Base-by-base conservation (phyloP, 75 land plant species). In the Chamaecyparis obtusa region DNA sequence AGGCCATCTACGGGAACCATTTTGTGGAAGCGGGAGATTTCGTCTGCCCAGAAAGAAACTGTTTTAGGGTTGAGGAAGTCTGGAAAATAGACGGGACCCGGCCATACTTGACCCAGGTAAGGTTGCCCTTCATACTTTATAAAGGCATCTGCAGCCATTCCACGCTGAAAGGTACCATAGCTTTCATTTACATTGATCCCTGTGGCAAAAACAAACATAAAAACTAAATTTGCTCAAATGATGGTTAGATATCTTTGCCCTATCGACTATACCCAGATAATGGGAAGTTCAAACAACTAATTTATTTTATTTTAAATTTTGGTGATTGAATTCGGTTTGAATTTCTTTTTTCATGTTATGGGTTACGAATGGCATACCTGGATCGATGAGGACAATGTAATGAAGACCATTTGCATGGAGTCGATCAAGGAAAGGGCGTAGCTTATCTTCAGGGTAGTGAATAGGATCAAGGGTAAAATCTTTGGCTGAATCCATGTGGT, bases 121-220 rank as follows among this genome's bases (percentile, higher is more conserved):
- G 60, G 60, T 17, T 56, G 4, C 4, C 60, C 60, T 16, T 17
- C 4, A 33, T 95, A 99, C 94, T 95, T 90, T 89, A 96, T 89
- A 87, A 89, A 97, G 33, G 96, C 87, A 77, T 96, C 95, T 21
- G 86, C 87, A 43, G 84, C 75, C 87, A 92, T 90, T 19, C 89
- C 97, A 9, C 51, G 51, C 51, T 86, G 83, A 85, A 90, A 96
- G 0, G 92, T 91, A 36, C 87, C 86, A 87, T 96, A 95, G 27
- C 88, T 90, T 15, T 85, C 35, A 85, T 95, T 96, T 8, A 91
- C 79, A 11, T 33, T 89, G 86, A 95, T 94, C 14, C 97, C 97
- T 87, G 95, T 16, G 43, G 5, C 21, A 21, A 72, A n/a, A 30
- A 72, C 75, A 30, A 32, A 72, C n/a, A 9, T 39, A 3, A 3